Conservation (phyloP, 345 rosid species). For the Hibiscus syriacus region DNA sequence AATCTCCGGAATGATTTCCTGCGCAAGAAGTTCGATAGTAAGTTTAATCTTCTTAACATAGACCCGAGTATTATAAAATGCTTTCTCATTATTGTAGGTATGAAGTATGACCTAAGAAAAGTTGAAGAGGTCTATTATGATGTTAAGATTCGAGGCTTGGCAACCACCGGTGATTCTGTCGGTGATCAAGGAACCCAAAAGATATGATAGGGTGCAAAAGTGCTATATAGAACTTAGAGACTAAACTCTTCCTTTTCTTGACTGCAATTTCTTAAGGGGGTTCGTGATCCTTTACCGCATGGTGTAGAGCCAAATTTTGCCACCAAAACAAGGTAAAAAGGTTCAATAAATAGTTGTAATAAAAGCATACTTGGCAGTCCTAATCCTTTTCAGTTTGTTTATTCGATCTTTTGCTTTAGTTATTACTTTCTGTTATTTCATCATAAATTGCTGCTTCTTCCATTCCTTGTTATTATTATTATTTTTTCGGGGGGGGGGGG, state of each 20-base stretch:
- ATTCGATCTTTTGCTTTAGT: not conserved
- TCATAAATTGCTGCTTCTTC: not conserved
- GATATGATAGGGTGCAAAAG: conserved; percentile 6
- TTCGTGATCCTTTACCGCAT: not conserved
- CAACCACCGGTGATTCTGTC: conserved; percentile 29
- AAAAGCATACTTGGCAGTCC: not conserved
- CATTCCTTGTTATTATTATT: too few species aligned
- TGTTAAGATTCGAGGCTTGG: conserved; percentile 79
- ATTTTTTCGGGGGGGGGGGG: too few species aligned
- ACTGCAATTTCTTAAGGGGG: not conserved
- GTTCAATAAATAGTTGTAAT: conserved; percentile 1
- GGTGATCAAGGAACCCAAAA: conserved; percentile 24
- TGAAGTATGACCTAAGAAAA: conserved; percentile 77
- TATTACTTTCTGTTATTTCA: not conserved
- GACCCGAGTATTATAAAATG: not conserved
- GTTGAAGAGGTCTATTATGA: conserved; percentile 89
- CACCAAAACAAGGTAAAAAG: not conserved
- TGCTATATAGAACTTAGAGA: not conserved
- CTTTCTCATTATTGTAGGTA: conserved; percentile 38
- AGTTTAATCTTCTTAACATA: not conserved
- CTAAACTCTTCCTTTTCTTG: not conserved
- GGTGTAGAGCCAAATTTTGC: not conserved
- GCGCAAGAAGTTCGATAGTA: conserved; percentile 94
- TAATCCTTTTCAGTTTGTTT: not conserved
- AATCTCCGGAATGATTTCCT: conserved; percentile 93